These are phyloP conservation scores for Arabidopsis hybrid DNA, from an alignment of 441 rosid genomes.

Conservation along the genomic window DNA sequence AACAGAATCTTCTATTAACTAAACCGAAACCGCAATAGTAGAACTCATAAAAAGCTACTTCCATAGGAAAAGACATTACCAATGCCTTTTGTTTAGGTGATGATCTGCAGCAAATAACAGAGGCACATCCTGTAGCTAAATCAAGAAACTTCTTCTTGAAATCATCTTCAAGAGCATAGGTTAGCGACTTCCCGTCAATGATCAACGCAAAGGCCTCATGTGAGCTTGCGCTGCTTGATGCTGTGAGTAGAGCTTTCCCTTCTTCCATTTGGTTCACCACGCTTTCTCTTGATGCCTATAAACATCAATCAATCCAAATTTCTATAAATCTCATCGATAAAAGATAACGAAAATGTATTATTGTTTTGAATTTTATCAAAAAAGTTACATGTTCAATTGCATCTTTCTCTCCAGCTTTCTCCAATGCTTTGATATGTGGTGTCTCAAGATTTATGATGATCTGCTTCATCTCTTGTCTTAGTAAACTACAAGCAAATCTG, in stretches of 20 bases:
- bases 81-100: conserved; percentile 84
- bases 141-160: conserved; percentile 58
- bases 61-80: conserved; percentile 42
- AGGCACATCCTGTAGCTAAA: conserved; percentile 72
- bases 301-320: background rate
- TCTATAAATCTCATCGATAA: background rate
- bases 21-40: background rate
- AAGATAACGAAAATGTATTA: background rate
- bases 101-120: conserved; percentile 79
- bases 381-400: conserved; percentile 52
- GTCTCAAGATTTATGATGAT: conserved; percentile 65
- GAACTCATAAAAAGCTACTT: conserved; percentile 1
- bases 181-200: conserved; percentile 76
- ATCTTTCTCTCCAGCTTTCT: conserved; percentile 62
- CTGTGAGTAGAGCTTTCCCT: conserved; percentile 54
- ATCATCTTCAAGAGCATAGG: conserved; percentile 73
- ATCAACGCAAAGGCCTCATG: conserved; percentile 67
- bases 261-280: conserved; percentile 57
- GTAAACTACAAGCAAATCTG: conserved; percentile 82
- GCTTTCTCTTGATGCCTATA: conserved; percentile 66
- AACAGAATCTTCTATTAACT: too few relatives aligned
- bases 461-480: conserved; percentile 80
- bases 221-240: conserved; percentile 48
- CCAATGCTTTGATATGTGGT: conserved; percentile 61
- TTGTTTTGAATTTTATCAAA: background rate